Percentiles rank a stretch among this genome's conserved stretches.
Conservation (phyloP, 139 green algal genomes). For the Coccomyxa sp. region DNA sequence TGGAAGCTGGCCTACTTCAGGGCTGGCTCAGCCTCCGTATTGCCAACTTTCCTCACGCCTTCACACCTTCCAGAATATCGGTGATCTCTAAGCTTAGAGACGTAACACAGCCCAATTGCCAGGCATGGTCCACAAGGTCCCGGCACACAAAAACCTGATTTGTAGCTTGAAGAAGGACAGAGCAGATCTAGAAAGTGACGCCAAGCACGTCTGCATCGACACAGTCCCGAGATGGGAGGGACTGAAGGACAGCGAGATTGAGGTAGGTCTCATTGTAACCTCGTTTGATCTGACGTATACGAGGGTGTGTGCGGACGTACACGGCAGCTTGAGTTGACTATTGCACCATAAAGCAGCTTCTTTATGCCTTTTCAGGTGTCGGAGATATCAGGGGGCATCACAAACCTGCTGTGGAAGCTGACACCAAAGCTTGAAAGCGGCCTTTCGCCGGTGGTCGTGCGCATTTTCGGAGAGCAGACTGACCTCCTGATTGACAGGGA, state of each 20-base stretch:
- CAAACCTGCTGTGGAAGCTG: conserved; percentile 77
- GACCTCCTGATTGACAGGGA: conserved; percentile 80
- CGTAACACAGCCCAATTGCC: too few relatives aligned
- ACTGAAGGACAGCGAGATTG: background rate
- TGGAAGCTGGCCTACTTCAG: too few relatives aligned
- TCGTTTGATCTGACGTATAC: too few relatives aligned
- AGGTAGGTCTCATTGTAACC: background rate
- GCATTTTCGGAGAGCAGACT: conserved; percentile 87
- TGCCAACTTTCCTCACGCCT: too few relatives aligned
- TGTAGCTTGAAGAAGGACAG: background rate
- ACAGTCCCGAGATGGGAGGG: background rate
- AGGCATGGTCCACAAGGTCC: background rate
- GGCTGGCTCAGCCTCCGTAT: too few relatives aligned
- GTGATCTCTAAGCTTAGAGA: too few relatives aligned
- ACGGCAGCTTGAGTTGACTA: too few relatives aligned
- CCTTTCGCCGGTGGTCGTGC: conserved; percentile 59
- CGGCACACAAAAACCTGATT: background rate
- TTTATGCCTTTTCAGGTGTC: conserved; percentile 33
- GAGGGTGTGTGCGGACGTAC: too few relatives aligned
- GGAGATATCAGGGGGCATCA: conserved; percentile 81
- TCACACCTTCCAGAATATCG: too few relatives aligned
- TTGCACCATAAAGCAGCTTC: background rate
- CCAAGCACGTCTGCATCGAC: background rate
- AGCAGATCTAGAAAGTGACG: background rate
- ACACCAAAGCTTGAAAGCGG: background rate